Conservation (phyloP, 768 basidiomycete species). For the Tylopilus plumbeoviolaceoides region DNA sequence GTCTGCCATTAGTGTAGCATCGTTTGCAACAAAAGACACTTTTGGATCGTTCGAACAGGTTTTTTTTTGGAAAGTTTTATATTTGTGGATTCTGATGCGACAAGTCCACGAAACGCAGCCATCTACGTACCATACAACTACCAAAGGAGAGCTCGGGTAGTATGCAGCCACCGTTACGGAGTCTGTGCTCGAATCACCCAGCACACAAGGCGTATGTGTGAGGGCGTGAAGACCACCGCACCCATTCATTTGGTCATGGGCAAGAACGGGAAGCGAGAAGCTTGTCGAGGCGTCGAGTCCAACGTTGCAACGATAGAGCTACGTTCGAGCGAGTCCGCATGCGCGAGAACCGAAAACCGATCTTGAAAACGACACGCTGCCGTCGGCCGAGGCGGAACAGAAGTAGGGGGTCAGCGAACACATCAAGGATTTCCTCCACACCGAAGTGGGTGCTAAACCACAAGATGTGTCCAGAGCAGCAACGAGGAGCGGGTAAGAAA, state of each 20-base stretch:
- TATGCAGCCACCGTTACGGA: background rate
- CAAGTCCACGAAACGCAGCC: background rate
- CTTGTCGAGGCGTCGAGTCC: background rate
- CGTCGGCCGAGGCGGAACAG: background rate
- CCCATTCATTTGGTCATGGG: background rate
- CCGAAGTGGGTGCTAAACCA: conserved; percentile 3
- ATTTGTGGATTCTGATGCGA: background rate
- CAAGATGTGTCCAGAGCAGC: conserved; percentile 1
- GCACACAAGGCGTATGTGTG: too few species aligned
- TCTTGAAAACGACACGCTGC: background rate
- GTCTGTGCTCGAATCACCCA: background rate
- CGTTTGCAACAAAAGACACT: too few species aligned
- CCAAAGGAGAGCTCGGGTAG: background rate
- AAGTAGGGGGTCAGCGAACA: background rate
- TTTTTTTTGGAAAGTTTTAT: background rate
- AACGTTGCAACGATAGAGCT: background rate
- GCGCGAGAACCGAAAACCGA: background rate
- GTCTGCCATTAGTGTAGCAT: too few species aligned
- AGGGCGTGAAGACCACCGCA: too few species aligned
- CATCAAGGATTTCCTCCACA: conserved; percentile 9
- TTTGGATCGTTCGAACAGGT: too few species aligned
- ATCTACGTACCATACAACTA: background rate
- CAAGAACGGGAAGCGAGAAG: background rate
- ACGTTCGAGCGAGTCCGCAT: background rate
- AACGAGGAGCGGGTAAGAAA: background rate